Evolutionary conservation across 2,329 filamentous ascomycete species (phyloP), one percentile per base, ranked within the genome.

Genomic region (Lasiodiplodia gonubiensis): DNA sequence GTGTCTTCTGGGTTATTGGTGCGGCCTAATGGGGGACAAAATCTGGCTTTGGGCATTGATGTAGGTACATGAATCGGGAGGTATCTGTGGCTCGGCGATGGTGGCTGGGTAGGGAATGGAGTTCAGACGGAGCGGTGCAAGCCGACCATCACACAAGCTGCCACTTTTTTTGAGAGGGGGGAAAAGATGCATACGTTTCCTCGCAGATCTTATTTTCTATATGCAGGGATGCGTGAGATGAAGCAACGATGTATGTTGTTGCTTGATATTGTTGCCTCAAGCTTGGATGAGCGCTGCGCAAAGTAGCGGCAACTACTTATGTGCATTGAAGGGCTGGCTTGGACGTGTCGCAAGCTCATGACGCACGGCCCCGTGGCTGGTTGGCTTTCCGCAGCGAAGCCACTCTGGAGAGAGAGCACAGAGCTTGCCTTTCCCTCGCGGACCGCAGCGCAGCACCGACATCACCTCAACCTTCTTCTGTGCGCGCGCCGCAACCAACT

Each of bases 331-430:
- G 53, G 33, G 53, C 33, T 39, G 10, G 3, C 53, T 27, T n/a
- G 21, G 33, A n/a, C 37, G 16, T 21, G 63, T 65, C 63, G 63
- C 63, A 46, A 64, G 63, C 63, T 8, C 37, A 65, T 65, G 51
- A 55, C 63, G 51, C 63, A 65, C 63, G 63, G 63, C 60, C 60
- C 48, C 51, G 33, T 52, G 39, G 57, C 57, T 21, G 12, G n/a
- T 10, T 48, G 33, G 54, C 54, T 30, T 39, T 57, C 54, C 54
- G 54, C 54, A 37, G 54, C 54, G 37, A 33, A 64, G 30, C 23
- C 42, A 46, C 42, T 46, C 42, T 46, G 42, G 42, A 46, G n/a
- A 46, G 39, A 42, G 42, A 46, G 42, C 49, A 25, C 51, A 65
- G 51, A 55, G 25, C 63, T 65, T 55, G 53, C 30, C 53, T 52